Base-by-base conservation (phyloP, 2,329 filamentous ascomycete species). In the Penicillium sp. region DNA sequence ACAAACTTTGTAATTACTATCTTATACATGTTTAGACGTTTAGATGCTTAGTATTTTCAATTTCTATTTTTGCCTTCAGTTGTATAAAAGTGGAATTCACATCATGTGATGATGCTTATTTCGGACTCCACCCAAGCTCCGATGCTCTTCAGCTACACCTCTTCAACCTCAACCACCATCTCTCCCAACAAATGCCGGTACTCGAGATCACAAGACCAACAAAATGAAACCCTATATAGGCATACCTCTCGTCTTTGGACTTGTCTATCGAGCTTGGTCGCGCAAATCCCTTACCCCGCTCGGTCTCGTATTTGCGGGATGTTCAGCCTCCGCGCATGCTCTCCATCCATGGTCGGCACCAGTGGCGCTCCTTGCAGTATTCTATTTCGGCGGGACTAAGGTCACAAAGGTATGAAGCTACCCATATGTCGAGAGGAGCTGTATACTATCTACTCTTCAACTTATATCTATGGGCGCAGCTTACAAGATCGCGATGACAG, bases 341-440 rank as follows among this genome's bases (percentile, higher is more conserved):
- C 78, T 93, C n/a, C 93, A 97, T 75, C 93, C 93, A 4, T 97
- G 91, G 88, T 90, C 90, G 59, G 80, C 93, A n/a, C 93, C 91
- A n/a, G 95, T 97, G 77, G 84, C 84, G 29, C 82, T 97, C 12
- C 82, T 97, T 2, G 84, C 84, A 50, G 84, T 92, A 37, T 97
- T 97, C 79, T 97, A 96, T 75, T 78, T 96, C 3, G 86, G 89
- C 5, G 94, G 92, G 1, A 96, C 89, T 1, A 81, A 86, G 51
- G 92, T 88, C 0, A 97, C 93, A 0, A 93, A 93, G 79, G 90
- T 91, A 54, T 33, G n/a, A 7, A 49, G 3, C 9, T 8, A 21
- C 6, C 4, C 6, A 21, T 31, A n/a, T 48, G 4, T 29, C 5
- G 12, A 21, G 12, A 2, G 9, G 40, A 21, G 4, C 15, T n/a